A percentile compares a stretch with the other conserved stretches of the same genome.
These are phyloP conservation scores for Plantago coronopus DNA, from an alignment of 305 asterid genomes.

Conservation along the genomic window DNA sequence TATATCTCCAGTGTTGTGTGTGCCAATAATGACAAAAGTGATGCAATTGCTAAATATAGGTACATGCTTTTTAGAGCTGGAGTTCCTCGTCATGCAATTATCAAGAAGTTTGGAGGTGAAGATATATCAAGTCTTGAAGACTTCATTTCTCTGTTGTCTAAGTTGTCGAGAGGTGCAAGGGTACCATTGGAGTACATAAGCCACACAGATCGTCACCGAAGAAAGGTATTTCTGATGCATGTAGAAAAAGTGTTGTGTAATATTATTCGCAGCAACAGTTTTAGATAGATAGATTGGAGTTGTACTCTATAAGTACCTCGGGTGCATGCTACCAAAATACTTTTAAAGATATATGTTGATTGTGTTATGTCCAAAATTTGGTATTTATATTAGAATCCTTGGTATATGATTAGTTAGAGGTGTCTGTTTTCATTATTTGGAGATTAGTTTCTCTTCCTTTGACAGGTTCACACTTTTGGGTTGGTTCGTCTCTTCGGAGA, in stretches of 20 bases:
- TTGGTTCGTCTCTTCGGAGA: too few species aligned
- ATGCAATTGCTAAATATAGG: slow-evolving; percentile 39
- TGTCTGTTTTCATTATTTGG: too few species aligned
- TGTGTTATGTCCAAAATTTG: not conserved
- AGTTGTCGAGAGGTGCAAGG: slow-evolving; percentile 90
- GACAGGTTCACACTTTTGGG: too few species aligned
- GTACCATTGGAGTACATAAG: slow-evolving; percentile 91
- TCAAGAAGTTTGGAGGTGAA: slow-evolving; percentile 92
- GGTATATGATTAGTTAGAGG: too few species aligned
- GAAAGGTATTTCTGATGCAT: slow-evolving; percentile 60
- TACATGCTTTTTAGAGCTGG: slow-evolving; percentile 96
- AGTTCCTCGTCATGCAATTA: slow-evolving; percentile 92
- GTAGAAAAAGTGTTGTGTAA: slow-evolving; percentile 17
- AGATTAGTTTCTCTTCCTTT: too few species aligned
- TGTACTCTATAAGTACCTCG: not conserved
- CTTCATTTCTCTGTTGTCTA: slow-evolving; percentile 67
- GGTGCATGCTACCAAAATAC: slow-evolving; percentile 4
- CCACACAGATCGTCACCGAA: slow-evolving; percentile 85
- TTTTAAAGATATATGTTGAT: slow-evolving; percentile 1
- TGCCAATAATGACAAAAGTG: slow-evolving; percentile 14
- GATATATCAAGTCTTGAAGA: slow-evolving; percentile 84
- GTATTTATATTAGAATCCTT: too few species aligned
- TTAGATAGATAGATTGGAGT: not conserved
- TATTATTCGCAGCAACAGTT: slow-evolving; percentile 14
- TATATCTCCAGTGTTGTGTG: slow-evolving; percentile 1